Evolutionary conservation across 2,329 filamentous ascomycete species (phyloP), one percentile per base, ranked within the genome.

Genomic region (Clarireedia homoeocarpa): DNA sequence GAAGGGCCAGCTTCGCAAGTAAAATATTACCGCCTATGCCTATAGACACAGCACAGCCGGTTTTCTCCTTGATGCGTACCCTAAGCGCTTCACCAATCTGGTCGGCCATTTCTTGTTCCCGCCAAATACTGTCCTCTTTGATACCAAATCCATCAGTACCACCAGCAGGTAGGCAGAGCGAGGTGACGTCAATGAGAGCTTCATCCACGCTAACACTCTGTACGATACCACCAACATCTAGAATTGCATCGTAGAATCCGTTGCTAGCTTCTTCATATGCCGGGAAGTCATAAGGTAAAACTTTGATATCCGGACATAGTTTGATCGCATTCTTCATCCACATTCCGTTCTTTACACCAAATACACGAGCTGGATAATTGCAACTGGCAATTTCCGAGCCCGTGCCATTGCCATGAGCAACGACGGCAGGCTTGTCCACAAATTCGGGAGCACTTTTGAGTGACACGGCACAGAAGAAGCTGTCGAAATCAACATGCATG

Each of bases 151-250:
- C 89, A 63, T 87, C 80, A 1, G 86, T 88, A 2, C 82, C 84
- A 10, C 82, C 79, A 14, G 78, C 79, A 12, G 78, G 74, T 46
- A 90, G 73, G 58, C 94, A 88, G 3, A 88, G 72, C 3, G 75
- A 74, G 3, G 89, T 94, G 36, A 91, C 80, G 70, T 99, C 94
- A 15, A 99, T 74, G 6, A 99, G 78, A 1, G 91, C 94, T 71
- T 99, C 95, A 63, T 99, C 95, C 47, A 99, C 88, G 67, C 94
- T 97, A 52, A 99, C 92, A 66, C 94, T 97, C 69, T 99, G 94
- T 0, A 97, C 90, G 17, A 89, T 72, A 1, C 91, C 92, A 17
- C 87, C 90, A 7, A 91, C 77, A 5, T 83, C 80, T 36, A 97
- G 72, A 10, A 99, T 89, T 1, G 85, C 83, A 59, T 89, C 84